These are phyloP conservation scores for Trichophyton rubrum DNA, from an alignment of 2,329 filamentous ascomycete species.

Conservation along the genomic window DNA sequence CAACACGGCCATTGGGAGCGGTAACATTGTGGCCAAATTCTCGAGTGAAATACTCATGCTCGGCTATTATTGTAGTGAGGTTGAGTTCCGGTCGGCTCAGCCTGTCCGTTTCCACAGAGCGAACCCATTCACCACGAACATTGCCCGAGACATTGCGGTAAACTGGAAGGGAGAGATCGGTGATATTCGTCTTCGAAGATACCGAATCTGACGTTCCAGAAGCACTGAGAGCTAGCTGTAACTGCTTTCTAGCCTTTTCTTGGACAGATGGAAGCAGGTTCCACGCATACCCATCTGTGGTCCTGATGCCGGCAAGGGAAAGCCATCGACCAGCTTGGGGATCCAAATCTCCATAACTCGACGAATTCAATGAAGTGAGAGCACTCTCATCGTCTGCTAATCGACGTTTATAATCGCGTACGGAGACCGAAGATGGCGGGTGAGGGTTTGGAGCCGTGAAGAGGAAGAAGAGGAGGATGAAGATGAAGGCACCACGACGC, in stretches of 20 bases:
- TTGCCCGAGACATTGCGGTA: constrained; percentile 71
- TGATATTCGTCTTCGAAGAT: constrained; percentile 21
- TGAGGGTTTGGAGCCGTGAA: constrained; percentile 39
- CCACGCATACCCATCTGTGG: constrained; percentile 67
- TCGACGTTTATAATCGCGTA: constrained; percentile 35
- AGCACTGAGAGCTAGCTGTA: constrained; percentile 24
- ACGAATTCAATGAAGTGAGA: constrained; percentile 39
- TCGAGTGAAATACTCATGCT: constrained; percentile 52
- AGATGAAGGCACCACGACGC: constrained; percentile 37
- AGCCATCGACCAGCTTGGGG: constrained; percentile 39
- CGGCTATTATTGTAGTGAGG: constrained; percentile 51
- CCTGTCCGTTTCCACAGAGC: constrained; percentile 35
- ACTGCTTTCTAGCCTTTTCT: constrained; percentile 49
- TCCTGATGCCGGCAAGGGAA: constrained; percentile 65
- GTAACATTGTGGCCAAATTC: constrained; percentile 74
- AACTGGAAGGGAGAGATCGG: constrained; percentile 38
- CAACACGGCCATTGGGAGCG: constrained; percentile 54
- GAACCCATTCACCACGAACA: constrained; percentile 63
- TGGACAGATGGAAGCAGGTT: constrained; percentile 55
- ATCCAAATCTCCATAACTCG: constrained; percentile 42
- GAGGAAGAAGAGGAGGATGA: constrained; percentile 42
- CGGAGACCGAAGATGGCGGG: constrained; percentile 28
- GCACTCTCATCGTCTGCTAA: constrained; percentile 40
- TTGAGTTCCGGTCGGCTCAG: constrained; percentile 44
- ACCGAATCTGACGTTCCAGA: constrained; percentile 18